Conservation (phyloP, 805 yeast genomes). For the Helenozyma baotianmanensis region DNA sequence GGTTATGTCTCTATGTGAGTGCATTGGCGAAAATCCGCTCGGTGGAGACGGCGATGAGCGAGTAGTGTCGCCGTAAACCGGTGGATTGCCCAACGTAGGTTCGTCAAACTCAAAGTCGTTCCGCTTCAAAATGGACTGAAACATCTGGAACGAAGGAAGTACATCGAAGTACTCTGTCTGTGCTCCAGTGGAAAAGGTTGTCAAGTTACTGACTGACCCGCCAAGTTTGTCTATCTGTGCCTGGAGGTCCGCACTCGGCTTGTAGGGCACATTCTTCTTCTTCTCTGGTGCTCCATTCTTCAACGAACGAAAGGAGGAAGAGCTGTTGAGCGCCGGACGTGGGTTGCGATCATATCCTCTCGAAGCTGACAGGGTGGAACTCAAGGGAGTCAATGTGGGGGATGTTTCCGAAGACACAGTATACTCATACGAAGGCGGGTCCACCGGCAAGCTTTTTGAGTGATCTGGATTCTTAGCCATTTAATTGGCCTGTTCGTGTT, state of each 20-base stretch:
- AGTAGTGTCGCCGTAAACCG: slow-evolving; percentile 31
- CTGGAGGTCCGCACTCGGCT: slow-evolving; percentile 33
- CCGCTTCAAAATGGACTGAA: slow-evolving; percentile 46
- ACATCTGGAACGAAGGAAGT: slow-evolving; percentile 67
- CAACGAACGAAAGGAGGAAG: too few relatives aligned
- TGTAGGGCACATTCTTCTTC: slow-evolving; percentile 24
- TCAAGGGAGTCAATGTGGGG: slow-evolving; percentile 7
- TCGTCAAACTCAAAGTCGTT: slow-evolving; percentile 37
- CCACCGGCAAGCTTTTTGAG: too few relatives aligned
- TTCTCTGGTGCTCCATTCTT: too few relatives aligned
- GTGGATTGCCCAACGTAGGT: slow-evolving; percentile 28
- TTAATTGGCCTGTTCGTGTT: too few relatives aligned
- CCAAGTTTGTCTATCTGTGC: slow-evolving; percentile 26
- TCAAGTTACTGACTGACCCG: slow-evolving; percentile 5
- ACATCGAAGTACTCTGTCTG: slow-evolving; percentile 43
- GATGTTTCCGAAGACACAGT: slow-evolving; percentile 10
- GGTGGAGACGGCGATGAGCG: slow-evolving; percentile 28
- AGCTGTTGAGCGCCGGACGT: too few relatives aligned
- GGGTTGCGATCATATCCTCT: too few relatives aligned
- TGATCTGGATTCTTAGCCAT: too few relatives aligned
- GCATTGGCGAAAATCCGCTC: slow-evolving; percentile 9
- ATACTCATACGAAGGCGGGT: slow-evolving; percentile 22
- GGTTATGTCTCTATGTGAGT: slow-evolving; percentile 2
- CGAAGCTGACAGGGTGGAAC: too few relatives aligned
- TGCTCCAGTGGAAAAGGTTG: slow-evolving; percentile 10